These are phyloP conservation scores for Arachnomyces sp. DNA, from an alignment of 2,329 filamentous ascomycete genomes.

Conservation along the genomic window DNA sequence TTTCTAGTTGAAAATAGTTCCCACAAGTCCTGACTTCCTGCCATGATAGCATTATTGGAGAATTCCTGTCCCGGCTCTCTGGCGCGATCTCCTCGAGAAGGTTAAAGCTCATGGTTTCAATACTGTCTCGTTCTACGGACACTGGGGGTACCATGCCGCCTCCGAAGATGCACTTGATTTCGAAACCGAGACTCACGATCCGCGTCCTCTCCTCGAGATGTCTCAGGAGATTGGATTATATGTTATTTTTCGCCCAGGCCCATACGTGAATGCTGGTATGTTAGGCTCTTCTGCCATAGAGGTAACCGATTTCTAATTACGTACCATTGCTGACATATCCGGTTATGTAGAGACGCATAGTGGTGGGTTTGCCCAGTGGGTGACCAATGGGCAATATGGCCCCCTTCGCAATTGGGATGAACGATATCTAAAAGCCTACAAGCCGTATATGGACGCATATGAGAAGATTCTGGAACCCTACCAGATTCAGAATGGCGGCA, in stretches of 20 bases:
- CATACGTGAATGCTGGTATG: constrained; percentile 53
- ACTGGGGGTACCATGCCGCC: constrained; percentile 44
- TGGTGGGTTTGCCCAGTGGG: constrained; percentile 56
- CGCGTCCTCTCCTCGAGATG: constrained; percentile 45
- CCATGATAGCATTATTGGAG: constrained; percentile 40
- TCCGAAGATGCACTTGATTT: constrained; percentile 44
- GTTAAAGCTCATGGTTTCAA: constrained; percentile 47
- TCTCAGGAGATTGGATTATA: constrained; percentile 50
- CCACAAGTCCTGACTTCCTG: too few relatives aligned
- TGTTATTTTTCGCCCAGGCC: constrained; percentile 50
- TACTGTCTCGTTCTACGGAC: constrained; percentile 41
- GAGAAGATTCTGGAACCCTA: constrained; percentile 1
- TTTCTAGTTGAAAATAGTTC: too few relatives aligned
- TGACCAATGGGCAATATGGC: constrained; percentile 48
- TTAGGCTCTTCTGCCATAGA: too few relatives aligned
- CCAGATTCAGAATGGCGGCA: constrained; percentile 3
- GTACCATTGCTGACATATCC: too few relatives aligned
- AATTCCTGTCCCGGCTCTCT: constrained; percentile 44
- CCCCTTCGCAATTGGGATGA: background rate
- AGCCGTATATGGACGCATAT: constrained; percentile 32
- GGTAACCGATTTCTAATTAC: too few relatives aligned
- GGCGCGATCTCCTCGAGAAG: constrained; percentile 46
- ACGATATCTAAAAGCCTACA: constrained; percentile 3
- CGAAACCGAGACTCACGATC: constrained; percentile 46
- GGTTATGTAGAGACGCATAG: constrained; percentile 43